A percentile compares a stretch with the other conserved stretches of the same genome.
phyloP scores from a whole-genome alignment of 805 yeast species.

The Ogataea trehalophila region DNA sequence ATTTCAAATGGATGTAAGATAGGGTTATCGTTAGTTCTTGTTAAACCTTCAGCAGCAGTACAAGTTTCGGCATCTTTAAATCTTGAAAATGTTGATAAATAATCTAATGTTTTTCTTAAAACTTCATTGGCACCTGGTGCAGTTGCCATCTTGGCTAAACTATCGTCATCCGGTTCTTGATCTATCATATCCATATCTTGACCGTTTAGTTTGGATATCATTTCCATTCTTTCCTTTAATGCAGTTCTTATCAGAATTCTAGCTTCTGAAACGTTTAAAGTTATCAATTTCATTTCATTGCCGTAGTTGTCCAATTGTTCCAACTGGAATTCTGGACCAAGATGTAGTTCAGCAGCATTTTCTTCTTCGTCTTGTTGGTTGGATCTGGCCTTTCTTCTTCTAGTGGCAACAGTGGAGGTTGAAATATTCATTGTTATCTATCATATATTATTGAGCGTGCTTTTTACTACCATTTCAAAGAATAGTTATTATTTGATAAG shows the following conservation, averaged over 20 bases:
- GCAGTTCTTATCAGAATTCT: constrained; percentile 88
- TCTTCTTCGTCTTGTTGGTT: constrained; percentile 79
- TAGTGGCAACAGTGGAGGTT: constrained; percentile 80
- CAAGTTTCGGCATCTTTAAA: constrained; percentile 91
- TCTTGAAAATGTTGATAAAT: constrained; percentile 78
- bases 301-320: constrained; percentile 81
- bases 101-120: constrained; percentile 85
- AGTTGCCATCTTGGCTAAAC: constrained; percentile 44
- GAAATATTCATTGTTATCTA: constrained; percentile 66
- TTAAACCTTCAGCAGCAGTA: constrained; percentile 84
- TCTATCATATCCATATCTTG: constrained; percentile 24
- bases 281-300: constrained; percentile 66
- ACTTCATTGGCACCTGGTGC: constrained; percentile 83
- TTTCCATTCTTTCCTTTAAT: constrained; percentile 62
- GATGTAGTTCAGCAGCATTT: constrained; percentile 78
- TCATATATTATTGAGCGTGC: not conserved
- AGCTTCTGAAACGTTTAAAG: constrained; percentile 86
- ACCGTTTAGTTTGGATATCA: constrained; percentile 37
- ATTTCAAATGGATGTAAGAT: constrained; percentile 92
- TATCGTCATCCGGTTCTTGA: constrained; percentile 40
- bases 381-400: constrained; percentile 64
- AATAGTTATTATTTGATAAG: no score
- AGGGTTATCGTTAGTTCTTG: constrained; percentile 60
- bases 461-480: no score
- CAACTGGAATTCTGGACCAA: constrained; percentile 90